phyloP scores from a whole-genome alignment of 768 basidiomycete species.

The Calocybe indica region DNA sequence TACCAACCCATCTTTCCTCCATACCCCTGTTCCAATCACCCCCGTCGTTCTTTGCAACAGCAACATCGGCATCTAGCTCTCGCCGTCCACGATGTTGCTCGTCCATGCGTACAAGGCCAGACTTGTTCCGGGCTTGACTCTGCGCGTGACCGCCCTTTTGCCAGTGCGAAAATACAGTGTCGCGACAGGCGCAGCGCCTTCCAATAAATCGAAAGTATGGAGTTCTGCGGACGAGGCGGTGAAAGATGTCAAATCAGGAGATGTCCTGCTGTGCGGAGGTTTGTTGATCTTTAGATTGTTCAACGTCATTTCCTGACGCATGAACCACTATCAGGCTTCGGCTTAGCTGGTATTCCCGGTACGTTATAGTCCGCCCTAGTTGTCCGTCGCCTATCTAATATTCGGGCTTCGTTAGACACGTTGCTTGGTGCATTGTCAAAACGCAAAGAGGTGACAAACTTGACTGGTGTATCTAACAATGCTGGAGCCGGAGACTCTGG shows the following conservation, averaged over 20 bases:
- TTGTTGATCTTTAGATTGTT: background rate
- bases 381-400: background rate
- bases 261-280: slow-evolving; percentile 80
- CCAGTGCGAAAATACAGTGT: slow-evolving; percentile 21
- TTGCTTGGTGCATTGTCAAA: slow-evolving; percentile 72
- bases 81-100: slow-evolving; percentile 6
- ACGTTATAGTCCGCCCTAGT: slow-evolving; percentile 5
- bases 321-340: slow-evolving; percentile 56
- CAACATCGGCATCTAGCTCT: background rate
- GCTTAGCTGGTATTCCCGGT: slow-evolving; percentile 87
- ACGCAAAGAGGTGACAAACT: slow-evolving; percentile 63
- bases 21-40: background rate
- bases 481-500: slow-evolving; percentile 68
- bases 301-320: slow-evolving; percentile 1
- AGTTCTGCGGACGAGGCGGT: slow-evolving; percentile 78
- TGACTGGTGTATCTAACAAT: slow-evolving; percentile 89
- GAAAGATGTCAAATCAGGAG: slow-evolving; percentile 75
- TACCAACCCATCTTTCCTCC: background rate
- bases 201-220: slow-evolving; percentile 66
- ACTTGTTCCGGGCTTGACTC: slow-evolving; percentile 7
- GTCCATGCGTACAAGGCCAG: slow-evolving; percentile 15
- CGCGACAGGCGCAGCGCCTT: slow-evolving; percentile 21
- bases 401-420: slow-evolving; percentile 49
- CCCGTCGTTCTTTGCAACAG: background rate
- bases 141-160: slow-evolving; percentile 14